Evolutionary conservation across 345 rosid genomes (phyloP).

Genomic region (Aegle marmelos): DNA sequence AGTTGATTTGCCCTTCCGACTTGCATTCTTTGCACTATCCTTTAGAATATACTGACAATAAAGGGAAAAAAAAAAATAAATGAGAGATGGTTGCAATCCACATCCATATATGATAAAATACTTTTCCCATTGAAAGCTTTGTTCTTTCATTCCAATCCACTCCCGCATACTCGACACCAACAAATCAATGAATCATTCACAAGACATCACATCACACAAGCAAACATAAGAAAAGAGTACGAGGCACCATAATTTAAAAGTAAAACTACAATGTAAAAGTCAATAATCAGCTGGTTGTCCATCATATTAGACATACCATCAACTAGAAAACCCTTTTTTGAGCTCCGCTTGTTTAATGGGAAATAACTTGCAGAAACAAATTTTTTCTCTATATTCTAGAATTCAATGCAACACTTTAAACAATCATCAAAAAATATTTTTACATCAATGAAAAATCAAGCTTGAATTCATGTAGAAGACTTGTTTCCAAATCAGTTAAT

Average conservation of each 20-base stretch:
- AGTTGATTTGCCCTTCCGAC: constrained; percentile 34
- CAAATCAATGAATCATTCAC: neutral
- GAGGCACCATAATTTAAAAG: neutral
- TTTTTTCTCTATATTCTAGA: neutral
- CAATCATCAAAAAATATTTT: neutral
- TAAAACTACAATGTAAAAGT: neutral
- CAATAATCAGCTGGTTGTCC: neutral
- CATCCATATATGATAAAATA: neutral
- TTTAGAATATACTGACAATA: constrained; percentile 44
- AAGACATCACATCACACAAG: neutral
- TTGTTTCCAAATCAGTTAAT: neutral
- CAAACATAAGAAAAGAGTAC: neutral
- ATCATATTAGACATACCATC: neutral
- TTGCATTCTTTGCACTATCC: constrained; percentile 30
- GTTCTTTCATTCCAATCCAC: neutral
- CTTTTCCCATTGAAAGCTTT: neutral
- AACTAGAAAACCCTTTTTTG: neutral
- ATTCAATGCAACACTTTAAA: neutral
- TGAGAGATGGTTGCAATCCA: constrained; percentile 3
- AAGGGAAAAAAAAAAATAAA: constrained; percentile 4
- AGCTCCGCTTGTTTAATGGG: neutral
- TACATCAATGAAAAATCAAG: neutral
- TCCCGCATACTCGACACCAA: neutral
- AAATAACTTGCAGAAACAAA: neutral
- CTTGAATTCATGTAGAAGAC: neutral